Percentiles rank a stretch among this genome's conserved stretches.
phyloP scores from a whole-genome alignment of 208 protist genomes.

The Wallacemonas sp. region DNA sequence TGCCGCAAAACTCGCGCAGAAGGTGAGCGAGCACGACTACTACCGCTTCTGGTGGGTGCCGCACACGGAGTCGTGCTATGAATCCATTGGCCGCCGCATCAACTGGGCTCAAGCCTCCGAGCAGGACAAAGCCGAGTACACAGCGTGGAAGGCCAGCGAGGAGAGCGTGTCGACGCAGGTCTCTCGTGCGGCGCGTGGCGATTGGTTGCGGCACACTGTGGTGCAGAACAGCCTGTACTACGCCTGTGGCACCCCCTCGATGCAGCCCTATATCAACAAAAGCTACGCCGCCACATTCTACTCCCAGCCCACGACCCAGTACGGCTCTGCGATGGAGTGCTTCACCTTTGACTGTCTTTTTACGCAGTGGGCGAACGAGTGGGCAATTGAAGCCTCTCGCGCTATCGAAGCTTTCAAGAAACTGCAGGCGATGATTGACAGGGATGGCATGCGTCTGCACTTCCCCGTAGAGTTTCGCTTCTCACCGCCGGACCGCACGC shows the following conservation, averaged over 20 bases:
- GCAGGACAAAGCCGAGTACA: conserved; percentile 11
- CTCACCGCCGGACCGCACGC: conserved; percentile 43
- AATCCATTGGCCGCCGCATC: conserved; percentile 49
- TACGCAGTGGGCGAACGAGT: conserved; percentile 81
- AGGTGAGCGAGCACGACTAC: conserved; percentile 41
- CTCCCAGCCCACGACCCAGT: conserved; percentile 32
- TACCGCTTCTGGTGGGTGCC: conserved; percentile 84
- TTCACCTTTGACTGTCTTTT: conserved; percentile 87
- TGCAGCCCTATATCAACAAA: conserved; percentile 69
- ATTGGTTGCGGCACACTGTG: conserved; percentile 58
- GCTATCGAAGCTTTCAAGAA: conserved; percentile 45
- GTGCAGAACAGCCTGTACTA: conserved; percentile 52
- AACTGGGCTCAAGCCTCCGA: conserved; percentile 13
- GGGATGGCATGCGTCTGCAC: conserved; percentile 56
- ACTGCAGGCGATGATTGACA: conserved; percentile 54
- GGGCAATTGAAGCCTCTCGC: conserved; percentile 54
- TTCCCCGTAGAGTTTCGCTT: conserved; percentile 90
- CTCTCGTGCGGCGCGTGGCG: conserved; percentile 24
- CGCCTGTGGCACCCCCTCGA: conserved; percentile 35
- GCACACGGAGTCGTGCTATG: conserved; percentile 74
- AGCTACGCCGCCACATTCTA: conserved; percentile 50
- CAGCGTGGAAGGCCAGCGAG: conserved; percentile 21
- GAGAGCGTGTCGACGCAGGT: conserved; percentile 11
- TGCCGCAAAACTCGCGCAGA: conserved; percentile 27
- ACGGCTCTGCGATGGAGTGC: conserved; percentile 53